Conservation (phyloP, 441 rosid species). For the Arabidopsis lyrata region DNA sequence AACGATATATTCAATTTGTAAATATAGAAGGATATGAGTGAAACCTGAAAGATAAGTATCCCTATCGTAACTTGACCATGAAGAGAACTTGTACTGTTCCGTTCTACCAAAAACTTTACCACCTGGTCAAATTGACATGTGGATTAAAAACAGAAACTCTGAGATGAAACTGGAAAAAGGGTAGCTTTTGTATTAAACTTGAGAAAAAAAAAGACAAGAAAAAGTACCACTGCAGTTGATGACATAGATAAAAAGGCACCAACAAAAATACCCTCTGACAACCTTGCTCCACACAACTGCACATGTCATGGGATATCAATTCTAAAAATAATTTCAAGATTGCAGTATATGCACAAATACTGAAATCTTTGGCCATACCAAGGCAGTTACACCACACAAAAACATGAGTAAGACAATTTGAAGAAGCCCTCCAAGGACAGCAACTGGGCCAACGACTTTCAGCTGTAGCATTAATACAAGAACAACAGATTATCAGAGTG, state of each 20-base stretch:
- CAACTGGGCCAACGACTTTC: constrained; percentile 96
- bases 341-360: constrained; percentile 18
- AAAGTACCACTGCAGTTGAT: constrained; percentile 92
- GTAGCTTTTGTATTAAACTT: background rate
- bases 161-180: constrained; percentile 25
- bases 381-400: constrained; percentile 76
- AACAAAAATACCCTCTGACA: constrained; percentile 95
- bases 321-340: background rate
- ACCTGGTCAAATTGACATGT: constrained; percentile 62
- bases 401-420: constrained; percentile 83
- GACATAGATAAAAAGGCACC: constrained; percentile 97
- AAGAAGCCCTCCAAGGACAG: constrained; percentile 95
- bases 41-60: constrained; percentile 96
- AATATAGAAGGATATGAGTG: constrained; percentile 14
- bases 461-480: constrained; percentile 61
- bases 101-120: constrained; percentile 90
- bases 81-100: constrained; percentile 70
- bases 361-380: constrained; percentile 54
- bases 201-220: constrained; percentile 16
- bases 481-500: constrained; percentile 34
- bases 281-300: constrained; percentile 95
- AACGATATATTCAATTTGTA: constrained; percentile 20
- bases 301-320: constrained; percentile 40
- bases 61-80: constrained; percentile 99
- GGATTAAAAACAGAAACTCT: constrained; percentile 19